Conservation (phyloP, 768 basidiomycete species). For the Mycena pura region DNA sequence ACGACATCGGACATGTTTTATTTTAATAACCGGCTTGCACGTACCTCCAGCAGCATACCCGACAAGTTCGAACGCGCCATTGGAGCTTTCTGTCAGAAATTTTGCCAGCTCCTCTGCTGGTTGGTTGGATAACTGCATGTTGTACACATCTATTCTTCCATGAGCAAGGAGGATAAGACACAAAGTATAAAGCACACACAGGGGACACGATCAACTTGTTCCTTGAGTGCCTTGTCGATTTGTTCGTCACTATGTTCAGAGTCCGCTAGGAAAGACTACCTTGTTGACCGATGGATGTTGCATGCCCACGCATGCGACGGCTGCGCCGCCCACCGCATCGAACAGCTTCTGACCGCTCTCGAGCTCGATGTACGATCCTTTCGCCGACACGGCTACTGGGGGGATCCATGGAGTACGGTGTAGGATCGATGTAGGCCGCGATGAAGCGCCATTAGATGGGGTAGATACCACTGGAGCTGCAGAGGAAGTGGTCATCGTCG, state of each 20-base stretch:
- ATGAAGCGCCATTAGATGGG: background rate
- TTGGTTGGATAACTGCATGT: constrained; percentile 81
- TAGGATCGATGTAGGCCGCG: constrained; percentile 46
- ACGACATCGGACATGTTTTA: too few relatives aligned
- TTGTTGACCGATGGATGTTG: constrained; percentile 73
- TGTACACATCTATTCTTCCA: constrained; percentile 76
- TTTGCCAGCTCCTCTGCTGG: constrained; percentile 84
- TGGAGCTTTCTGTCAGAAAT: constrained; percentile 64
- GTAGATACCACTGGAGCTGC: background rate
- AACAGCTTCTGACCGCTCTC: constrained; percentile 73
- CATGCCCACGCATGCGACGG: constrained; percentile 81
- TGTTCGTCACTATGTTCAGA: too few relatives aligned
- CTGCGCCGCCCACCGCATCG: constrained; percentile 87
- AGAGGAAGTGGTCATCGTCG: too few relatives aligned
- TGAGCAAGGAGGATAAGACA: background rate
- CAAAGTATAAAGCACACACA: constrained; percentile 53
- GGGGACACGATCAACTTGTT: constrained; percentile 78
- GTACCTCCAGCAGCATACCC: constrained; percentile 81
- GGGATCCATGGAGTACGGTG: constrained; percentile 79
- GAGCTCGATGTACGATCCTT: constrained; percentile 76
- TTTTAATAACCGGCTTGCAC: constrained; percentile 21
- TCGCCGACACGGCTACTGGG: constrained; percentile 67
- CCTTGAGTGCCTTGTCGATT: too few relatives aligned
- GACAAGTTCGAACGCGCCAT: constrained; percentile 75
- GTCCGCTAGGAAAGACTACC: too few relatives aligned